These are phyloP conservation scores for Tetratostichococcus sp. DNA, from an alignment of 139 green algal species.

Conservation along the genomic window DNA sequence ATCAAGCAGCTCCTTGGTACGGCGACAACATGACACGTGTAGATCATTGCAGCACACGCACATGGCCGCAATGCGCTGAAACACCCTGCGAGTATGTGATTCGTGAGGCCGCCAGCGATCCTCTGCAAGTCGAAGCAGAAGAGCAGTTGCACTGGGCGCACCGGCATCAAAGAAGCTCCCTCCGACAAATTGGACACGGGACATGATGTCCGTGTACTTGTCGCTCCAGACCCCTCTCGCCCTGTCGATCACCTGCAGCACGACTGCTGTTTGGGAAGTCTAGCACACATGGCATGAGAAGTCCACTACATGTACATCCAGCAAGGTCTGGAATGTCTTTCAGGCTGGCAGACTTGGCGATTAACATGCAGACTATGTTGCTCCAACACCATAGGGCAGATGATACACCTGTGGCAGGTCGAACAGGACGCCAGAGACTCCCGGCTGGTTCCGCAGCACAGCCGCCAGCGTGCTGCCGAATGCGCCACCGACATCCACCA, in stretches of 20 bases:
- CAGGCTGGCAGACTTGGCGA: no score
- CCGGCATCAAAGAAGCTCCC: background rate
- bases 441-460: background rate
- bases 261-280: background rate
- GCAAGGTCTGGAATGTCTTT: no score
- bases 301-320: no score
- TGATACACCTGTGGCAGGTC: constrained; percentile 9
- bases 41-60: background rate
- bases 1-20: no score
- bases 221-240: background rate
- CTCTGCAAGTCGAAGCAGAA: background rate
- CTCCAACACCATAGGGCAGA: background rate
- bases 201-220: background rate
- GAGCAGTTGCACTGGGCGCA: background rate
- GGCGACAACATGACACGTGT: no score
- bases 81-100: no score
- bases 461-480: constrained; percentile 6
- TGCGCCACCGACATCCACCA: constrained; percentile 13
- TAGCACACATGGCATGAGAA: no score
- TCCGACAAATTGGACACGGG: background rate
- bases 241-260: background rate
- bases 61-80: no score
- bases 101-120: no score
- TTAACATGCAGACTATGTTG: background rate
- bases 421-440: constrained; percentile 1